Percentiles rank a stretch among this genome's conserved stretches.
Conservation (phyloP, 129 eudicot species). For the Sambucus nigra region DNA sequence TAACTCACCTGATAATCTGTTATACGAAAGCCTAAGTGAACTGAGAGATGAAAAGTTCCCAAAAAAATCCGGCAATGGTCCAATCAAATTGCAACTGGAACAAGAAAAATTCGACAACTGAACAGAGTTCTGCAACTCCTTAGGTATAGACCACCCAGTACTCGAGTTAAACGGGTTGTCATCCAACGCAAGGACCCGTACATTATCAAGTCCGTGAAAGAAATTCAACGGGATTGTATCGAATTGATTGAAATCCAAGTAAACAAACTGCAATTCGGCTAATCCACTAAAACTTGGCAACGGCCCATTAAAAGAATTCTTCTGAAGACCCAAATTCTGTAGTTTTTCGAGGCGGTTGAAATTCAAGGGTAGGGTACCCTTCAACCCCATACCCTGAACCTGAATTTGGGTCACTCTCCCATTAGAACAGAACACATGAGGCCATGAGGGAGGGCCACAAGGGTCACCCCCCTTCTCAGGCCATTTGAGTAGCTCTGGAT, state of each 20-base stretch:
- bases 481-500: constrained; percentile 35
- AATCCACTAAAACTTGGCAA: constrained; percentile 40
- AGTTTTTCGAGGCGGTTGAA: constrained; percentile 25
- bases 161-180: constrained; percentile 28
- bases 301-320: constrained; percentile 20
- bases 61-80: constrained; percentile 54
- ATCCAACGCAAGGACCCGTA: constrained; percentile 29
- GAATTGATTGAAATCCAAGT: constrained; percentile 25
- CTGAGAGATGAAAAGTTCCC: constrained; percentile 44
- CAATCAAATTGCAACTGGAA: constrained; percentile 46
- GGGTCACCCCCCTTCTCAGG: constrained; percentile 29
- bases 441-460: constrained; percentile 44
- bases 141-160: constrained; percentile 34
- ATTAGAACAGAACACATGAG: constrained; percentile 30
- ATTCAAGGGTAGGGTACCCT: constrained; percentile 29
- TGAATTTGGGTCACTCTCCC: constrained; percentile 48
- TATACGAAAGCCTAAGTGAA: constrained; percentile 35
- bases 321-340: constrained; percentile 33
- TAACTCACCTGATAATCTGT: constrained; percentile 38
- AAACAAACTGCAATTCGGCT: constrained; percentile 26
- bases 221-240: constrained; percentile 33
- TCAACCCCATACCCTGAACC: constrained; percentile 24
- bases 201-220: constrained; percentile 24
- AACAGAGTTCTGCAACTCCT: constrained; percentile 20
- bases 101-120: constrained; percentile 49